Percentiles rank a stretch among this genome's conserved stretches.
Evolutionary conservation across 805 yeast genomes (phyloP).

Genomic region (Candida boleticola): DNA sequence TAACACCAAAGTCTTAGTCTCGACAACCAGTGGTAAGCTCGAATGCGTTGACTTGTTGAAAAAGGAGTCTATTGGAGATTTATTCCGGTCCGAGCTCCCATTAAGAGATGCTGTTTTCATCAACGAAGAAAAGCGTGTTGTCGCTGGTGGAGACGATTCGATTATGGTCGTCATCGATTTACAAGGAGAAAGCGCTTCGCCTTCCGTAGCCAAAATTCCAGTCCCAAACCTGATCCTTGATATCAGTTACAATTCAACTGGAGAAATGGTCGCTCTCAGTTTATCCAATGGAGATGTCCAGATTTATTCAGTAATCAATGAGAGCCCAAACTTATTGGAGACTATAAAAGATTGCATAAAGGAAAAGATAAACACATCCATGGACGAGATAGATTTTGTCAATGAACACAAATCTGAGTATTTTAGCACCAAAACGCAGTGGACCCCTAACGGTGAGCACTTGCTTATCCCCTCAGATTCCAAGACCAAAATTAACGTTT

Average conservation of each 20-base stretch:
- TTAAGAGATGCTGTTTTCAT: constrained; percentile 55
- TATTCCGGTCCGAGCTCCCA: constrained; percentile 46
- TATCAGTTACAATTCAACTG: constrained; percentile 53
- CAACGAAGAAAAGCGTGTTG: constrained; percentile 56
- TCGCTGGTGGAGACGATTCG: constrained; percentile 68
- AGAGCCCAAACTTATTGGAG: constrained; percentile 50
- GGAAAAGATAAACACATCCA: constrained; percentile 29
- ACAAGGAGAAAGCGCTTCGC: constrained; percentile 18
- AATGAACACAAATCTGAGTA: constrained; percentile 45
- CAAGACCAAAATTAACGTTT: constrained; percentile 37
- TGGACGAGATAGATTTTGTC: constrained; percentile 33
- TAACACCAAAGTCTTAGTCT: constrained; percentile 18
- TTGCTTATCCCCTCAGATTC: constrained; percentile 62
- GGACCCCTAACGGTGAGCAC: constrained; percentile 71
- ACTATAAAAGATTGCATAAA: constrained; percentile 43
- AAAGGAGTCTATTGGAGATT: constrained; percentile 27
- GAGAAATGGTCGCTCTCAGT: constrained; percentile 57
- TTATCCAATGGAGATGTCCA: constrained; percentile 58
- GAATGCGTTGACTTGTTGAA: constrained; percentile 35
- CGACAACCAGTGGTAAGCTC: constrained; percentile 44
- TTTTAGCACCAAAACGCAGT: constrained; percentile 54
- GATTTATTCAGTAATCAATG: constrained; percentile 54
- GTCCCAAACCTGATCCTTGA: constrained; percentile 56
- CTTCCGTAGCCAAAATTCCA: constrained; percentile 29
- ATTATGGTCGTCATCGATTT: constrained; percentile 49